Evolutionary conservation across 2,329 filamentous ascomycete species (phyloP), one percentile per base, ranked within the genome.

Genomic region (Ceratocystiopsis brevicomis): DNA sequence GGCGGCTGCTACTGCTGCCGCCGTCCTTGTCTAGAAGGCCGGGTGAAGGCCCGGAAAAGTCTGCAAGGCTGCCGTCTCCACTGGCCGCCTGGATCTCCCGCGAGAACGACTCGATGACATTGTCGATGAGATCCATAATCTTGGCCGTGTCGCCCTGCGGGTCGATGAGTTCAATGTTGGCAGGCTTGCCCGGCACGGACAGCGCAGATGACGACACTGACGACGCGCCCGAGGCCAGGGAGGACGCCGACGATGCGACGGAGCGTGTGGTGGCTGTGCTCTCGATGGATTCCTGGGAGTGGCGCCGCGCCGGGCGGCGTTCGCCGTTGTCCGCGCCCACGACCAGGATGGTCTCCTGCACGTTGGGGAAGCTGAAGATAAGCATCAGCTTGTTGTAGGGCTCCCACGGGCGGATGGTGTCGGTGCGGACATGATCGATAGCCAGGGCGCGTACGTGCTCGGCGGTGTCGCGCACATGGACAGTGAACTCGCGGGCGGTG

Each of bases 341-440:
- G 25, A 65, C 57, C 13, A 65, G 43, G 40, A 58, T 58, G 37
- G 61, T 57, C 52, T 63, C 57, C 47, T 57, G 50, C 30, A 62
- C 52, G 21, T 56, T 52, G 2, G 56, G 57, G 40, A 66, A 67
- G 43, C 58, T 60, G 39, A 62, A 54, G 42, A 68, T 57, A 37
- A 68, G 52, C 19, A 58, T 57, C 32, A 64, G 63, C 54, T 68
- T 68, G 55, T 65, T 67, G 55, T 68, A 69, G 12, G 61, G 61
- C 55, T 69, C 66, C 66, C 66, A 68, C 15, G 65, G 65, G 34
- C 63, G 55, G 40, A 65, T 61, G 42, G 66, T 57, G 33, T 60
- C 55, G 15, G 60, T 54, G 25, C 57, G 57, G 33, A 68, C 63
- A 44, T 67, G 61, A 51, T 69, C 66, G 39, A 69, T 57, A 3